These are phyloP conservation scores for Imleria badia DNA, from an alignment of 768 basidiomycete genomes.

Conservation along the genomic window DNA sequence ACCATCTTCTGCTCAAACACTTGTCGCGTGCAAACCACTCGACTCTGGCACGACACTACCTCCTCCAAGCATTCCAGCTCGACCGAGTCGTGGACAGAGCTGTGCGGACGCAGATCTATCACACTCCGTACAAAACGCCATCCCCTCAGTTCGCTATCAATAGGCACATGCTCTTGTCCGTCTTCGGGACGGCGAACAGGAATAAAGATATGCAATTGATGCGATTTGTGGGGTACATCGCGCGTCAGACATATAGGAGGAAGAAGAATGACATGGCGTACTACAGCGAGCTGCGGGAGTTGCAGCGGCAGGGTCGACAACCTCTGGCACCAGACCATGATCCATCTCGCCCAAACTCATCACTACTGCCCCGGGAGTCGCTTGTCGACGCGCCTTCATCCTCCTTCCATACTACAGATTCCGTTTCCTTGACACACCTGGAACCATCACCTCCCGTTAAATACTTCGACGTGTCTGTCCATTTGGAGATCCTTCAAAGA, in stretches of 20 bases:
- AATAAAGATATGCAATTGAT: conserved; percentile 58
- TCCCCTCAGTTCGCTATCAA: conserved; percentile 58
- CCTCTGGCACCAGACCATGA: conserved; percentile 22
- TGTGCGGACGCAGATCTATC: conserved; percentile 35
- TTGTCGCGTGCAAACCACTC: conserved; percentile 47
- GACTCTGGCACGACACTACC: conserved; percentile 65
- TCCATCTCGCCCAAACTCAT: conserved; percentile 8
- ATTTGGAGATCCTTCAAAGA: conserved; percentile 54
- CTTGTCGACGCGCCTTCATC: background rate
- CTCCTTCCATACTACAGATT: background rate
- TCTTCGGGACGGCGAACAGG: conserved; percentile 57
- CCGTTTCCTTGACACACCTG: conserved; percentile 30
- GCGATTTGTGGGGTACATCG: conserved; percentile 54
- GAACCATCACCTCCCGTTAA: conserved; percentile 21
- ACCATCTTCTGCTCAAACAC: conserved; percentile 59
- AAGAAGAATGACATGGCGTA: conserved; percentile 50
- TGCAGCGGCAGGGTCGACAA: conserved; percentile 24
- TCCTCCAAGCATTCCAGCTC: conserved; percentile 49
- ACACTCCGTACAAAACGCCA: conserved; percentile 33
- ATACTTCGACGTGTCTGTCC: conserved; percentile 51
- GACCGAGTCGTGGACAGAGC: conserved; percentile 39
- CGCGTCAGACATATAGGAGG: conserved; percentile 43
- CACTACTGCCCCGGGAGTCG: background rate
- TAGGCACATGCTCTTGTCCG: conserved; percentile 53
- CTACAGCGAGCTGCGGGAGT: conserved; percentile 37